Conservation (phyloP, 768 basidiomycete genomes). For the Leucosporidium yakuticum region DNA sequence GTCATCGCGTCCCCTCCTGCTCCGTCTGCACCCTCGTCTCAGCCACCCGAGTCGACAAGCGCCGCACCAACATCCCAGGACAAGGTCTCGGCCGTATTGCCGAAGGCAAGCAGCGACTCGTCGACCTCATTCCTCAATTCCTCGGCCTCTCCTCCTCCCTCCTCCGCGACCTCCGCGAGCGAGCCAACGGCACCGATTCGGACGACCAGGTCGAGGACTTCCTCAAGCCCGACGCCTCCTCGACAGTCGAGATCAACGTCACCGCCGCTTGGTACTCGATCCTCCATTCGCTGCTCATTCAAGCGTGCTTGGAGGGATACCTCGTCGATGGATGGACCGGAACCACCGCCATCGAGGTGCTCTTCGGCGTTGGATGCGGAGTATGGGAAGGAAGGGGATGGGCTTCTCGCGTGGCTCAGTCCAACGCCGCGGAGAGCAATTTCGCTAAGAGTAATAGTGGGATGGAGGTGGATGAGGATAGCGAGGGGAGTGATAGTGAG, state of each 20-base stretch:
- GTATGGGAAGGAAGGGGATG: conserved; percentile 36
- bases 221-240: neutral
- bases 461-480: conserved; percentile 8
- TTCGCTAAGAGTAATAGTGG: neutral
- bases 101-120: conserved; percentile 30
- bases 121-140: conserved; percentile 51
- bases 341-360: conserved; percentile 59
- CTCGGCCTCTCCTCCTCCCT: conserved; percentile 70
- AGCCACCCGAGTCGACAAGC: neutral
- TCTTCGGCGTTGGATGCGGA: conserved; percentile 60
- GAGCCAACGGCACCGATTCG: conserved; percentile 30
- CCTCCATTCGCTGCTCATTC: conserved; percentile 65
- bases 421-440: neutral
- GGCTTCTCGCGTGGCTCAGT: conserved; percentile 11
- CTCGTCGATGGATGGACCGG: conserved; percentile 75
- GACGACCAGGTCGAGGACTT: neutral
- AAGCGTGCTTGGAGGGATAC: conserved; percentile 81
- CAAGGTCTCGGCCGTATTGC: neutral
- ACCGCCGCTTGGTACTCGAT: conserved; percentile 77
- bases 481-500: neutral
- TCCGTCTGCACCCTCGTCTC: conserved; percentile 16
- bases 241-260: conserved; percentile 39
- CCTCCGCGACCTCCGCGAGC: conserved; percentile 17
- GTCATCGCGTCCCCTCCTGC: conserved; percentile 30
- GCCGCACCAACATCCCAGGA: conserved; percentile 11